Evolutionary conservation across 2,329 filamentous ascomycete species (phyloP).

Genomic region (Botrytis tulipae): DNA sequence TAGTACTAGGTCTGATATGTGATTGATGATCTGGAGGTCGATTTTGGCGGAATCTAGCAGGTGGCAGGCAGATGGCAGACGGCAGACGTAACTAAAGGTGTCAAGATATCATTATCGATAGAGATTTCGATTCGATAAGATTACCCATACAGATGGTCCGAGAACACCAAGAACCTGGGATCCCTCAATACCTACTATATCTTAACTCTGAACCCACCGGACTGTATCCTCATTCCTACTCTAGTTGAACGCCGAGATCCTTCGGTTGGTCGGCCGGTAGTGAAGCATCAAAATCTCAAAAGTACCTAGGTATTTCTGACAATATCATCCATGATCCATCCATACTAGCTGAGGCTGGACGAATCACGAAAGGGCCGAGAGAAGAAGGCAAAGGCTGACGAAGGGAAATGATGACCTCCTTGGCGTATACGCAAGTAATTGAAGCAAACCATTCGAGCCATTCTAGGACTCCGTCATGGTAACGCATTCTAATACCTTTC

Average conservation of each 20-base stretch:
- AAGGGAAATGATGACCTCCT: not conserved
- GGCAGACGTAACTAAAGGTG: not conserved
- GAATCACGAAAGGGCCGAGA: not conserved
- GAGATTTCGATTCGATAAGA: conserved; percentile 5
- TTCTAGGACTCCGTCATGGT: not conserved
- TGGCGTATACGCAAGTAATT: not conserved
- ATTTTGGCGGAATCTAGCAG: not conserved
- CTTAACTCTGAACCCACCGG: not conserved
- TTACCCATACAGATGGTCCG: not conserved
- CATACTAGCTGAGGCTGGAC: not conserved
- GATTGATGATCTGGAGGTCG: not conserved
- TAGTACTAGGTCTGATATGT: not conserved
- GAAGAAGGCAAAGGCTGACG: not conserved
- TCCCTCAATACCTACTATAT: not conserved
- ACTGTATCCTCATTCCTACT: not conserved
- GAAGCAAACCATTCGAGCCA: not conserved
- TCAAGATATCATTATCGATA: not conserved
- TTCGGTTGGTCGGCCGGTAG: not conserved
- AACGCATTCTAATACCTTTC: not conserved
- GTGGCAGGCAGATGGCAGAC: not conserved
- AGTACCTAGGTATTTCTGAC: not conserved
- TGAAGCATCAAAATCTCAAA: not conserved
- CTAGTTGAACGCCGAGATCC: not conserved
- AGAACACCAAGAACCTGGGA: not conserved
- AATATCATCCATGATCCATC: not conserved